A percentile compares a stretch with the other conserved stretches of the same genome.
Evolutionary conservation across 164 flowering plant genomes (phyloP).

Genomic region (Stephania yunnanensis): DNA sequence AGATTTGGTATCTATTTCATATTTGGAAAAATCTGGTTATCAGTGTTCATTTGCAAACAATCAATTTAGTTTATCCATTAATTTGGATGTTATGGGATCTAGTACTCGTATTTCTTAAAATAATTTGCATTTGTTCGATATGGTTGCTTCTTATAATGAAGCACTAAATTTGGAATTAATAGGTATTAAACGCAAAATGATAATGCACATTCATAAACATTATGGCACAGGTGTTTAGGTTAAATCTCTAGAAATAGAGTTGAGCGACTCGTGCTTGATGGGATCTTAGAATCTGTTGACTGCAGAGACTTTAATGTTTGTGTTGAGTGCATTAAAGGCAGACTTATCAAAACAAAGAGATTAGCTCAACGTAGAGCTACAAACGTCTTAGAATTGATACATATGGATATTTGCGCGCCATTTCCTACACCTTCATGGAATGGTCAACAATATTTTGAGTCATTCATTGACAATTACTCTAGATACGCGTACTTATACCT

Average conservation of each 20-base stretch:
- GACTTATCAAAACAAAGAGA: slow-evolving; percentile 4
- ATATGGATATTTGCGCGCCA: background rate
- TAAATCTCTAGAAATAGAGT: too few relatives aligned
- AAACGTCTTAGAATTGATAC: too few relatives aligned
- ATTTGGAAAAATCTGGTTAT: slow-evolving; percentile 13
- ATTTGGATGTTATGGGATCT: slow-evolving; percentile 9
- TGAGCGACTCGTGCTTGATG: too few relatives aligned
- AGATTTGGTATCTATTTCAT: slow-evolving; percentile 15
- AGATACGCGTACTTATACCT: background rate
- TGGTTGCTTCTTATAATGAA: background rate
- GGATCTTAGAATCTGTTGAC: too few relatives aligned
- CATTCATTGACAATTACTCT: too few relatives aligned
- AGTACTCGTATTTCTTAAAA: slow-evolving; percentile 5
- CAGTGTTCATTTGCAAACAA: slow-evolving; percentile 9
- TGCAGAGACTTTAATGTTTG: too few relatives aligned
- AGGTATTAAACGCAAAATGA: too few relatives aligned
- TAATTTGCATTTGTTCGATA: background rate
- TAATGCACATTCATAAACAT: too few relatives aligned
- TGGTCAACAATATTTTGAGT: background rate
- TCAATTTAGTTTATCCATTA: too few relatives aligned
- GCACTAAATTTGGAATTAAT: too few relatives aligned
- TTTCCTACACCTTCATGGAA: slow-evolving; percentile 14
- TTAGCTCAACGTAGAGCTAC: background rate
- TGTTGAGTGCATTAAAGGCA: background rate
- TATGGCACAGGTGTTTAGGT: too few relatives aligned